Conservation (phyloP, 257 asterid species). For the Lycium barbarum region DNA sequence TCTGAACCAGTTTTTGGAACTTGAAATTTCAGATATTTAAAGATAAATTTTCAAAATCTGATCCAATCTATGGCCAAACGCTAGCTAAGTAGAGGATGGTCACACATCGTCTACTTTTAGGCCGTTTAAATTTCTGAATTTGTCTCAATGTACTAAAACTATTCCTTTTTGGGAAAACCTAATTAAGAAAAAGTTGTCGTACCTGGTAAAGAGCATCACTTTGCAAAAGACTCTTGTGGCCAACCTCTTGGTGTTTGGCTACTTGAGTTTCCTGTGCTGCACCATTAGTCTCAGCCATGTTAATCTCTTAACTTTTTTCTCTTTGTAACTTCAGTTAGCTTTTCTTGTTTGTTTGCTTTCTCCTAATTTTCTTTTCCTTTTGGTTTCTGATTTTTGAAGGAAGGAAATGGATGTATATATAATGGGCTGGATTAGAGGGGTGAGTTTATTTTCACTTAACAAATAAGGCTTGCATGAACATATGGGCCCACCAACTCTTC, state of each 20-base stretch:
- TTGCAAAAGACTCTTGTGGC: slow-evolving; percentile 87
- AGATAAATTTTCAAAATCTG: too few species aligned
- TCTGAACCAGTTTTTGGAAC: too few species aligned
- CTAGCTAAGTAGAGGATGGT: too few species aligned
- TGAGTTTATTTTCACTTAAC: background rate
- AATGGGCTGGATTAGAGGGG: slow-evolving; percentile 5
- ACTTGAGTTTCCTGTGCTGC: slow-evolving; percentile 43
- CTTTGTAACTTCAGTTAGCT: too few species aligned
- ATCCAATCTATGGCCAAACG: too few species aligned
- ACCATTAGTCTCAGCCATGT: slow-evolving; percentile 33
- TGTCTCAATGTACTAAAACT: background rate
- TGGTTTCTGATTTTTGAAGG: background rate
- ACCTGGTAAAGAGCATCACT: slow-evolving; percentile 87
- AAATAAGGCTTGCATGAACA: slow-evolving; percentile 3
- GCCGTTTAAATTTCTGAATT: background rate
- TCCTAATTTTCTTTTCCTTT: background rate
- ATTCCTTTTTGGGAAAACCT: background rate
- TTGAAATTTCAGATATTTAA: too few species aligned
- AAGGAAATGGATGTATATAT: background rate
- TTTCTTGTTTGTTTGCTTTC: too few species aligned
- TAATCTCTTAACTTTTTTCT: background rate
- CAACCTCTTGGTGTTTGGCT: slow-evolving; percentile 77
- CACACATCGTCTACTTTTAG: background rate
- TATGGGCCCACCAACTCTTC: slow-evolving; percentile 42
- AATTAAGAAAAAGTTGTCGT: background rate